Evolutionary conservation across 768 basidiomycete species (phyloP).

Genomic region (Naganishia kalamii): DNA sequence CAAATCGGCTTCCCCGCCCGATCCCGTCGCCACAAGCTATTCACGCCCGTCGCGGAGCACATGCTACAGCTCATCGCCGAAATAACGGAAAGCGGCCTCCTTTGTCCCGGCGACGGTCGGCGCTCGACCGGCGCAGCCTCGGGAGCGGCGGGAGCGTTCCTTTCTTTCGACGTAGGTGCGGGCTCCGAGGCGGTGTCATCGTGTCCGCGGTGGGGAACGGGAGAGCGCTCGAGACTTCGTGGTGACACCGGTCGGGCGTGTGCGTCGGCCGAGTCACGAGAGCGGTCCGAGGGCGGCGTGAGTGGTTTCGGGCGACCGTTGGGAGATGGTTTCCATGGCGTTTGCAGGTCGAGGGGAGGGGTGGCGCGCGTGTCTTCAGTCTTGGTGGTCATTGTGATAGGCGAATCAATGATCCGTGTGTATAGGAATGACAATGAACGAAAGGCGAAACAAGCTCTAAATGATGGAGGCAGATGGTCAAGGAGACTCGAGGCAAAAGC

Average conservation of each 20-base stretch:
- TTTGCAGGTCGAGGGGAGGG: neutral
- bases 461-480: too few relatives aligned
- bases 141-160: neutral
- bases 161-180: neutral
- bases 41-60: constrained; percentile 24
- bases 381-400: neutral
- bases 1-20: constrained; percentile 21
- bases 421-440: neutral
- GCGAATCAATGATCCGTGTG: neutral
- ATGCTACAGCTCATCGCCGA: constrained; percentile 19
- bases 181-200: too few relatives aligned
- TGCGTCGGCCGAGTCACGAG: neutral
- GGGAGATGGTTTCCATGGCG: neutral
- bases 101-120: neutral
- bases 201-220: neutral
- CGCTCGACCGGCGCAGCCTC: neutral
- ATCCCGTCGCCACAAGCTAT: constrained; percentile 19
- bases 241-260: neutral
- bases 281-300: neutral
- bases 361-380: neutral
- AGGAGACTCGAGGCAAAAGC: too few relatives aligned
- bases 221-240: neutral
- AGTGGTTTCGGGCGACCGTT: neutral
- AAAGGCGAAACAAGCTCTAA: too few relatives aligned
- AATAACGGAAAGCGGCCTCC: neutral